Evolutionary conservation across 192 early-diverging fungal genomes (phyloP).

Genomic region (Mortierella alpina): DNA sequence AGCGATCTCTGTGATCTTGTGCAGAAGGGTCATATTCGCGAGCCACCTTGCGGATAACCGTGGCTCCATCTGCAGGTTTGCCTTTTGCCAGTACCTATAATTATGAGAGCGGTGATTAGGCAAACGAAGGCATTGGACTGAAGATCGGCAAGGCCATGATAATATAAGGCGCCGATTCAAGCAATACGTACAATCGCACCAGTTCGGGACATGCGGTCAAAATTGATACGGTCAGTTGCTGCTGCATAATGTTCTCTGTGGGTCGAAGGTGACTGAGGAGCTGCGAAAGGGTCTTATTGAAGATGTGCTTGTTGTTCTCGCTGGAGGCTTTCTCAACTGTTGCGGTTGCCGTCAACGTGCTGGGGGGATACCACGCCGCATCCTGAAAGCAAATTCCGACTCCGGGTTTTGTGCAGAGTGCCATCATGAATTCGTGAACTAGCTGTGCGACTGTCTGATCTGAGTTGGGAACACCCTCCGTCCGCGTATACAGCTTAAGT

Average conservation of each 20-base stretch:
- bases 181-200: conserved; percentile 68
- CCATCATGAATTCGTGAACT: conserved; percentile 77
- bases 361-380: conserved; percentile 79
- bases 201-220: conserved; percentile 79
- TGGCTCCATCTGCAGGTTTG: conserved; percentile 76
- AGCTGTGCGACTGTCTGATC: conserved; percentile 65
- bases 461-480: conserved; percentile 56
- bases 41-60: conserved; percentile 76
- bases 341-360: conserved; percentile 27
- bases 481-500: conserved; percentile 65
- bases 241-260: conserved; percentile 73
- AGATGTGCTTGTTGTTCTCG: conserved; percentile 55
- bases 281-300: conserved; percentile 66
- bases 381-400: conserved; percentile 81
- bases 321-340: conserved; percentile 16
- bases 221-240: conserved; percentile 71
- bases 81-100: conserved; percentile 72
- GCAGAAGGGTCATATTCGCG: conserved; percentile 79
- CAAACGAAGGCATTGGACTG: neutral
- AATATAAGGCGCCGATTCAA: neutral
- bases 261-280: conserved; percentile 71
- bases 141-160: conserved; percentile 16
- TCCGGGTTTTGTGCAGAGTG: conserved; percentile 78
- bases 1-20: conserved; percentile 74
- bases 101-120: neutral